Conservation (phyloP, 495 filamentous ascomycete species). For the Tetracladium marchalianum region DNA sequence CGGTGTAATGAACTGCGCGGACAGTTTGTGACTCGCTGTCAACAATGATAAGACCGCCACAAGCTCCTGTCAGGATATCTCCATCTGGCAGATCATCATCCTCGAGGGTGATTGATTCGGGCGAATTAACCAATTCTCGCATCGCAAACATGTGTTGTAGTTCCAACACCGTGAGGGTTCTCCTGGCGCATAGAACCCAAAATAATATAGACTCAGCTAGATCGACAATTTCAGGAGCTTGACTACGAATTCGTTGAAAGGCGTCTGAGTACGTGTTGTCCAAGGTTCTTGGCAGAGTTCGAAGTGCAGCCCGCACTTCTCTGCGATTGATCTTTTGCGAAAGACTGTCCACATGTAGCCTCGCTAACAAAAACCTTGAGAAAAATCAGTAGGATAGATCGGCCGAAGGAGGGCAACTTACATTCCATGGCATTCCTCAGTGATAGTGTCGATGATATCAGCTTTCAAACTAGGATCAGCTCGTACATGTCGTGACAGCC, state of each 20-base stretch:
- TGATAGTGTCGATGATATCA: too few species aligned
- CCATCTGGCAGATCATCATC: conserved; percentile 20
- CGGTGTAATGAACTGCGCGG: conserved; percentile 45
- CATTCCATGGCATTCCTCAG: too few species aligned
- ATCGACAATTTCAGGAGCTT: conserved; percentile 14
- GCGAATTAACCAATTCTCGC: too few species aligned
- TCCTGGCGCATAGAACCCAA: conserved; percentile 22
- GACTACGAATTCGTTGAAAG: conserved; percentile 28
- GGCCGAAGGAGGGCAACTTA: too few species aligned
- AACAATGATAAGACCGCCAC: conserved; percentile 41
- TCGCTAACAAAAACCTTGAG: conserved; percentile 49
- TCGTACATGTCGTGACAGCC: too few species aligned
- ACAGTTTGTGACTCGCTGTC: conserved; percentile 36
- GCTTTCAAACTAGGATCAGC: too few species aligned
- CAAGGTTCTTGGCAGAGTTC: conserved; percentile 18
- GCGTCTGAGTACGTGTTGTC: conserved; percentile 29
- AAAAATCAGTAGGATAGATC: too few species aligned
- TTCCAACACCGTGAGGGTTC: conserved; percentile 19
- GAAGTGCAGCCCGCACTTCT: neutral
- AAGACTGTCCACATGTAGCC: conserved; percentile 37
- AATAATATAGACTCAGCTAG: conserved; percentile 19
- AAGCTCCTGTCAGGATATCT: conserved; percentile 26
- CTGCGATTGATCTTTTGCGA: conserved; percentile 13
- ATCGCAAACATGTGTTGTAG: conserved; percentile 28
- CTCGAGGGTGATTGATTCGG: conserved; percentile 17